Evolutionary conservation across 208 protist species (phyloP), one percentile per base, ranked within the genome.

Genomic region (Histomonas meleagridis): DNA sequence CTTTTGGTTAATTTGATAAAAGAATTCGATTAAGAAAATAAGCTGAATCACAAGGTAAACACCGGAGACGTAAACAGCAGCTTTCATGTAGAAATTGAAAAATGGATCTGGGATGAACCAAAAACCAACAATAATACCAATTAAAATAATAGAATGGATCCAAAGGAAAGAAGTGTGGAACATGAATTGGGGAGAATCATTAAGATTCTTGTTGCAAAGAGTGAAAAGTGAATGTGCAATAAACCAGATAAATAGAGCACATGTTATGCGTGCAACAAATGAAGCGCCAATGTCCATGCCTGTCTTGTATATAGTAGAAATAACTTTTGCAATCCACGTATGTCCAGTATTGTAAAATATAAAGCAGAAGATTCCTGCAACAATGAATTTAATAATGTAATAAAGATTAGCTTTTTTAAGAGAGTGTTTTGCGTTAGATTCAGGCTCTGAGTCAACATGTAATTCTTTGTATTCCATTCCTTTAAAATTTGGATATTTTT

Each of bases 401-500:
- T 81, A 81, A 23, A 81, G 14, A n/a, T 81, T 81, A 10, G 40
- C 70, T 51, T 51, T 81, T 43, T 81, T 81, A 81, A 81, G 70
- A 32, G 9, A 10, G 4, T 43, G 35, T 23, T 81, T 43, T 48
- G 70, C 70, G 10, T 32, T 43, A n/a, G 70, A 21, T 4, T 46
- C 65, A n/a, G n/a, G n/a, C n/a, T n/a, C n/a, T n/a, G n/a, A n/a
- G n/a, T n/a, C n/a, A n/a, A n/a, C n/a, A n/a, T n/a, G n/a, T n/a
- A n/a, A n/a, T n/a, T n/a, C n/a, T n/a, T n/a, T n/a, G n/a, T n/a
- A n/a, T n/a, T n/a, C n/a, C n/a, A n/a, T n/a, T n/a, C n/a, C n/a
- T n/a, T n/a, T n/a, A n/a, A n/a, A n/a, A n/a, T n/a, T n/a, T n/a
- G n/a, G n/a, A n/a, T n/a, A n/a, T n/a, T n/a, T n/a, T n/a, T n/a